Evolutionary conservation across 176 grass and related monocot genomes (phyloP).

Genomic region (Triticum urartu): DNA sequence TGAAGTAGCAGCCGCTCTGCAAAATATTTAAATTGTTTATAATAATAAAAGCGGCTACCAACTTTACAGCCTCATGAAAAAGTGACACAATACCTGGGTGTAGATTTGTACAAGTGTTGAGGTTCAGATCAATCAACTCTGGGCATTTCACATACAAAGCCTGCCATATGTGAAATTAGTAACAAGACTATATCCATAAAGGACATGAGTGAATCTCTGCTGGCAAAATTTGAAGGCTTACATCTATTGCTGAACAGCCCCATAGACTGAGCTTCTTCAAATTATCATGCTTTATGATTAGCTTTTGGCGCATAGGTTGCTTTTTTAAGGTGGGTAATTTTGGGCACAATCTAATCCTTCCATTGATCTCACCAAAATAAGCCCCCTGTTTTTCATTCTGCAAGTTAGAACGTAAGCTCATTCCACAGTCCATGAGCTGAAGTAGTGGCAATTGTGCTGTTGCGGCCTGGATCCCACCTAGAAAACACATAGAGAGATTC

Average conservation of each 20-base stretch:
- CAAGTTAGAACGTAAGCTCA: conserved; percentile 61
- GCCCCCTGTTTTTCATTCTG: conserved; percentile 43
- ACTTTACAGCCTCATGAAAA: conserved; percentile 2
- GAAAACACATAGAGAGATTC: conserved; percentile 22
- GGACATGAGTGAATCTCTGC: neutral
- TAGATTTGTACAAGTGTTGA: conserved; percentile 90
- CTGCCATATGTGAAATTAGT: conserved; percentile 47
- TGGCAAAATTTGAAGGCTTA: conserved; percentile 38
- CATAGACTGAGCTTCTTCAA: conserved; percentile 95
- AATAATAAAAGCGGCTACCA: neutral
- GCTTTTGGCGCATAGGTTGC: conserved; percentile 56
- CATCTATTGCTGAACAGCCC: conserved; percentile 92
- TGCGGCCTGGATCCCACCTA: conserved; percentile 89
- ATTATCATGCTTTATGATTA: conserved; percentile 84
- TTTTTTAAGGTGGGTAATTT: conserved; percentile 43
- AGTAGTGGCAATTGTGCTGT: conserved; percentile 78
- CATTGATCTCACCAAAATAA: conserved; percentile 44
- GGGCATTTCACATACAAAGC: conserved; percentile 87
- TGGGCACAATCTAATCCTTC: conserved; percentile 44
- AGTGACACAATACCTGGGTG: conserved; percentile 65
- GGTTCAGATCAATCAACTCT: conserved; percentile 88
- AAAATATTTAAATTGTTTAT: conserved; percentile 27
- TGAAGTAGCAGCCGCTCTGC: conserved; percentile 89
- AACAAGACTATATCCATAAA: neutral
- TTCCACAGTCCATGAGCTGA: conserved; percentile 90